These are phyloP conservation scores for Mycena epipterygia DNA, from an alignment of 768 basidiomycete genomes.

Conservation along the genomic window DNA sequence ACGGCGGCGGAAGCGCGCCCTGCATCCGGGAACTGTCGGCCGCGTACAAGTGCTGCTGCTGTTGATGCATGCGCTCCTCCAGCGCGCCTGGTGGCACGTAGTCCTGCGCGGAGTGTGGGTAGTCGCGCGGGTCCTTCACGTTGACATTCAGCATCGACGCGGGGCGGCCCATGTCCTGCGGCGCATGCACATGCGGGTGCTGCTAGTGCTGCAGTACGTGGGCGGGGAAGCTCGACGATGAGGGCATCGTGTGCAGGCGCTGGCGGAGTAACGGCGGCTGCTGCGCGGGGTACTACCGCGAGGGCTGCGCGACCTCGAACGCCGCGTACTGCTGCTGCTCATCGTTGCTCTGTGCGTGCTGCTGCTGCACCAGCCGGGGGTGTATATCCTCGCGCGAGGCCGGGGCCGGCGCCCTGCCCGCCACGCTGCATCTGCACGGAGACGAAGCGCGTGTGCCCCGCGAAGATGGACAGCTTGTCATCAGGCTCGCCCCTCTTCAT, in stretches of 20 bases:
- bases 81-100: too few relatives aligned
- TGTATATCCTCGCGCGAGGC: slow-evolving; percentile 29
- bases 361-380: too few relatives aligned
- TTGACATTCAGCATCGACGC: slow-evolving; percentile 30
- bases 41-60: slow-evolving; percentile 20
- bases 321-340: slow-evolving; percentile 26
- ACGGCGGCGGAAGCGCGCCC: neutral
- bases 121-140: too few relatives aligned
- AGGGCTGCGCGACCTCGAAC: slow-evolving; percentile 7
- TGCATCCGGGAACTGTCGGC: neutral
- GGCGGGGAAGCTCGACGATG: slow-evolving; percentile 36
- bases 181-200: neutral
- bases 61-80: slow-evolving; percentile 24
- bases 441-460: slow-evolving; percentile 75
- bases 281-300: slow-evolving; percentile 18
- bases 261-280: slow-evolving; percentile 32
- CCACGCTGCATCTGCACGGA: slow-evolving; percentile 54
- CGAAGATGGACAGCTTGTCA: slow-evolving; percentile 79
- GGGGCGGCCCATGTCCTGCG: slow-evolving; percentile 4
- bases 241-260: slow-evolving; percentile 31
- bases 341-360: slow-evolving; percentile 35
- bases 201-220: too few relatives aligned
- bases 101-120: too few relatives aligned
- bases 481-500: slow-evolving; percentile 64
- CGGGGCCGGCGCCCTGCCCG: too few relatives aligned